A percentile compares a stretch with the other conserved stretches of the same genome.
Evolutionary conservation across 176 grass and related monocot genomes (phyloP).

Genomic region (Musa itinerans): DNA sequence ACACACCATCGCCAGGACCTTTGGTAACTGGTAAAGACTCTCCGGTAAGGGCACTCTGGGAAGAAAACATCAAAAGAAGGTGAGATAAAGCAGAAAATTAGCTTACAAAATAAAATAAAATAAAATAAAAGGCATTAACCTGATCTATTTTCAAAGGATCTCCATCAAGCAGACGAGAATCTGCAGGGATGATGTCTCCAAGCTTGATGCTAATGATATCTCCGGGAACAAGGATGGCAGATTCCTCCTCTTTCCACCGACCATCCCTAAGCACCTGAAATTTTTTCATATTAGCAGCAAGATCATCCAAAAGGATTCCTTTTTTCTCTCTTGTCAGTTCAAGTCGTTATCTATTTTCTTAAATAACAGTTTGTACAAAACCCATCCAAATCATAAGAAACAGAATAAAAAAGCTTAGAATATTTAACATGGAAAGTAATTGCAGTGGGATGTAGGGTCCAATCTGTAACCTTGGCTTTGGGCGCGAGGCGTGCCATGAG

Average conservation of each 20-base stretch:
- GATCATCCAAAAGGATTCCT: background rate
- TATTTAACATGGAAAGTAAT: background rate
- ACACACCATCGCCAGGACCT: conserved; percentile 78
- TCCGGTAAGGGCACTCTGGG: conserved; percentile 67
- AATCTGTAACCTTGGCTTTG: conserved; percentile 56
- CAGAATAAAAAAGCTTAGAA: too few species aligned
- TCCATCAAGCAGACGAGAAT: conserved; percentile 57
- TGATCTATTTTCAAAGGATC: conserved; percentile 76
- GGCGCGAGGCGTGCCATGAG: conserved; percentile 87
- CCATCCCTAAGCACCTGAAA: conserved; percentile 80
- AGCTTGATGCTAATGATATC: conserved; percentile 70
- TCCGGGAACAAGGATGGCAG: conserved; percentile 49
- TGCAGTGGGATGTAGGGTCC: background rate
- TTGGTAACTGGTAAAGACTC: conserved; percentile 78
- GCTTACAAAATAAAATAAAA: background rate
- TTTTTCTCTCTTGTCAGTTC: background rate
- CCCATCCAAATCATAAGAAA: background rate
- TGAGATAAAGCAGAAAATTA: conserved; percentile 15
- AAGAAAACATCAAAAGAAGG: conserved; percentile 8
- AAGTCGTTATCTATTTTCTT: background rate
- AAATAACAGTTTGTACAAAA: background rate
- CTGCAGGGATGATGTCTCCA: conserved; percentile 58
- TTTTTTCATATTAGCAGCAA: background rate
- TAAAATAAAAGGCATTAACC: conserved; percentile 23
- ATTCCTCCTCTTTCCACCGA: conserved; percentile 48